phyloP scores from a whole-genome alignment of 768 basidiomycete genomes.

The Lactarius sanguifluus region DNA sequence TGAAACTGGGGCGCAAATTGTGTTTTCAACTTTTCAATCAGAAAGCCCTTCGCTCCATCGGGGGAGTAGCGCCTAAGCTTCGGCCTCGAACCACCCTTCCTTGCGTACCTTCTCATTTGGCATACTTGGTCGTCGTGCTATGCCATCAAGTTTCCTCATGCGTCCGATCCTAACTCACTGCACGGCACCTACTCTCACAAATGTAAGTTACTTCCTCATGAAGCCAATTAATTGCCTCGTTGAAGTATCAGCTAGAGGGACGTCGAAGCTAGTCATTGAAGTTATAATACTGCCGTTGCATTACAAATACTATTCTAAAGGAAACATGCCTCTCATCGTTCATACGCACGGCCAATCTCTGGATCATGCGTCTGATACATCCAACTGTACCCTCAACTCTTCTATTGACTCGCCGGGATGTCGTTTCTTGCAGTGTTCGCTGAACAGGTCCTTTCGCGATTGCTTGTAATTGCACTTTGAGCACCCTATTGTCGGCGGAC shows the following conservation, averaged over 20 bases:
- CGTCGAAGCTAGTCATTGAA: neutral
- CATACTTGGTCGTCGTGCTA: neutral
- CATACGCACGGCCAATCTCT: neutral
- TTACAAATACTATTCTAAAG: neutral
- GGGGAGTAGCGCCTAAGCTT: conserved; percentile 1
- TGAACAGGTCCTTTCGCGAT: conserved; percentile 24
- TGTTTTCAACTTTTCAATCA: conserved; percentile 15
- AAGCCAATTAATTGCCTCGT: neutral
- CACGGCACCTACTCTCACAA: neutral
- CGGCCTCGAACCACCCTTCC: neutral
- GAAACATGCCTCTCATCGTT: neutral
- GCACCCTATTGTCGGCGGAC: conserved; percentile 23
- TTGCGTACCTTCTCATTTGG: neutral
- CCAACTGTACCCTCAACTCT: conserved; percentile 6
- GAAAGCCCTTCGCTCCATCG: conserved; percentile 6
- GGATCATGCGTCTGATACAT: neutral
- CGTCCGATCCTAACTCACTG: neutral
- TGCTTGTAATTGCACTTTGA: conserved; percentile 23
- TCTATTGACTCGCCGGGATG: conserved; percentile 13
- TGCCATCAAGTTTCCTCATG: neutral
- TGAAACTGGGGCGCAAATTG: neutral
- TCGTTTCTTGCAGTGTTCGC: conserved; percentile 25
- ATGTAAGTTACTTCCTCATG: neutral
- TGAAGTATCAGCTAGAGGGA: neutral
- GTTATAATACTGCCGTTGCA: neutral